A percentile compares a stretch with the other conserved stretches of the same genome.
phyloP scores from a whole-genome alignment of 2,329 filamentous ascomycete genomes.

The Helicocarpus griseus region DNA sequence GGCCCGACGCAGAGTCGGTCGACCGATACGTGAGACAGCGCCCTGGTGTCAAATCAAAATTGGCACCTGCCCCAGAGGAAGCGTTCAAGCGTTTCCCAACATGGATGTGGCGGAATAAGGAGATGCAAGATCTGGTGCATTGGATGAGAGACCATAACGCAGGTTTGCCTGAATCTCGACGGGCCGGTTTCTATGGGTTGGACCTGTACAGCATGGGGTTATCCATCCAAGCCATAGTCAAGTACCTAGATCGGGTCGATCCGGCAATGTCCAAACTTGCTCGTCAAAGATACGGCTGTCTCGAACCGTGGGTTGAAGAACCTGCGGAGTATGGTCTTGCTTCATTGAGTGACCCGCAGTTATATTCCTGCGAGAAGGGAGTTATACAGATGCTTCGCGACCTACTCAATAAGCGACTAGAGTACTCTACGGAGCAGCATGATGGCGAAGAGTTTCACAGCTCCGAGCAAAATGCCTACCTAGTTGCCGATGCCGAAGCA shows the following conservation, averaged over 20 bases:
- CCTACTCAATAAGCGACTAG: constrained; percentile 33
- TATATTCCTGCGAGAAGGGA: constrained; percentile 37
- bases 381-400: constrained; percentile 39
- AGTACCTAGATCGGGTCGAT: constrained; percentile 41
- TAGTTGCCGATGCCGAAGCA: constrained; percentile 41
- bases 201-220: constrained; percentile 43
- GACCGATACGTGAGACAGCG: constrained; percentile 43
- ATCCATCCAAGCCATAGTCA: constrained; percentile 38
- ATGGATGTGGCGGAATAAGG: constrained; percentile 49
- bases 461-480: constrained; percentile 41
- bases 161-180: constrained; percentile 19
- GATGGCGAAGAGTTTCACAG: constrained; percentile 42
- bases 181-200: constrained; percentile 41
- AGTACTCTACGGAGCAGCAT: constrained; percentile 26
- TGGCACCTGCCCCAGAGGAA: constrained; percentile 23
- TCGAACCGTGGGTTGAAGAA: constrained; percentile 42
- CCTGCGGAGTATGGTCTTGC: constrained; percentile 41
- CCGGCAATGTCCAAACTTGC: constrained; percentile 36
- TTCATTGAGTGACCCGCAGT: constrained; percentile 23
- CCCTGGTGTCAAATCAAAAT: constrained; percentile 26
- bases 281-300: constrained; percentile 35
- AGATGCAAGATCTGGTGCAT: constrained; percentile 42
- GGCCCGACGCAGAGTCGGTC: constrained; percentile 44
- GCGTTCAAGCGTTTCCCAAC: constrained; percentile 43
- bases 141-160: constrained; percentile 42